Evolutionary conservation across 2,329 filamentous ascomycete genomes (phyloP), one percentile per base, ranked within the genome.

Genomic region (Coleophoma eucalyptorum): DNA sequence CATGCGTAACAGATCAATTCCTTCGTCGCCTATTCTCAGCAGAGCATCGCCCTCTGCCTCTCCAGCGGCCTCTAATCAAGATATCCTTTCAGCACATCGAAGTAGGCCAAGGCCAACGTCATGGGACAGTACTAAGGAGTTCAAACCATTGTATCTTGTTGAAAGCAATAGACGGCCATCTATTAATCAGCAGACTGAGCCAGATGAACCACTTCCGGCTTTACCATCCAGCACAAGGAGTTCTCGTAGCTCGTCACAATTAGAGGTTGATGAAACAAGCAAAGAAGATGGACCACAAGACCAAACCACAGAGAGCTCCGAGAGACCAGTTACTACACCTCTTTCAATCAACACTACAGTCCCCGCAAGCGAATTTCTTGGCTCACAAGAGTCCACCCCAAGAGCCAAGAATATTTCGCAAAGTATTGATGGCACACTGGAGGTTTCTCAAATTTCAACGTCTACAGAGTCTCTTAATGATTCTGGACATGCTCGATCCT

Each of bases 71-170:
- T 51, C 54, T 43, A 57, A 40, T 59, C 62, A 51, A 40, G 56
- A 62, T 34, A 55, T 57, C n/a, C 64, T 16, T 62, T 56, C 50
- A 65, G 64, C 67, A 13, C 58, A 60, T 13, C 75, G 70, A 58
- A 66, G 69, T 46, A 64, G 69, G 40, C 62, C 73, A 19, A 74
- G 82, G 5, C 80, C 80, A 12, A 81, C 72, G 12, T 84, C 80
- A 0, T 85, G 81, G 81, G 81, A 84, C 42, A 80, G 70, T 56
- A 78, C 77, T 16, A 80, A 80, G 49, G 90, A 94, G 63, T 86
- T 92, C 61, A 85, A 88, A 58, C 92, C 92, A 0, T 72, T 97
- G 8, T 93, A 89, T 68, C 83, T 96, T 19, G 81, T 96, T 6
- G 89, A 95, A 66, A 68, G 62, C 16, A 65, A 66, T 13, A 56